A percentile compares a stretch with the other conserved stretches of the same genome.
Evolutionary conservation across 2,329 filamentous ascomycete species (phyloP).

Genomic region (Piedraia hortae): DNA sequence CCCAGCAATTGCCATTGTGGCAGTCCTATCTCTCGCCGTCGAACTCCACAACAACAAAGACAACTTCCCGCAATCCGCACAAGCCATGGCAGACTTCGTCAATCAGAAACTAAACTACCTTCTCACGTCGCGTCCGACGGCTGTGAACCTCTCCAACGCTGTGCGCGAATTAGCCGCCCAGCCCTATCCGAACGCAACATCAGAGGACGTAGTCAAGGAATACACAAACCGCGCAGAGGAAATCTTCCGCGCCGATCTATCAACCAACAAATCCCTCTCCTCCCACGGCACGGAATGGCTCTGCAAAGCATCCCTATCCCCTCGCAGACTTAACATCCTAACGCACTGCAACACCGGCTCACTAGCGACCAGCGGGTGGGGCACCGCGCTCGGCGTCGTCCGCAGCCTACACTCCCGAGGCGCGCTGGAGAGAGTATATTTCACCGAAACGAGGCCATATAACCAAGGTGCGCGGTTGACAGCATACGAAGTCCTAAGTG

Average conservation of each 20-base stretch:
- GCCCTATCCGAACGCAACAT: too few relatives aligned
- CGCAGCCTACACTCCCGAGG: conserved; percentile 43
- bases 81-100: conserved; percentile 41
- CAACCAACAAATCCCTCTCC: conserved; percentile 70
- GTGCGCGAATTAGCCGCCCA: too few relatives aligned
- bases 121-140: conserved; percentile 69
- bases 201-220: too few relatives aligned
- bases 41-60: conserved; percentile 35
- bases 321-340: conserved; percentile 52
- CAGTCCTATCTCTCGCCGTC: conserved; percentile 62
- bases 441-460: conserved; percentile 89
- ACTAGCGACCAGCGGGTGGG: conserved; percentile 89
- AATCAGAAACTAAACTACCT: conserved; percentile 58
- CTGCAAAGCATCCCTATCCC: conserved; percentile 26
- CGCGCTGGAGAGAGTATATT: conserved; percentile 60
- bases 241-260: conserved; percentile 65
- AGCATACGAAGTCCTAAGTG: conserved; percentile 86
- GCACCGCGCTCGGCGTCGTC: conserved; percentile 82
- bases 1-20: conserved; percentile 94
- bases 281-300: conserved; percentile 66
- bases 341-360: conserved; percentile 98
- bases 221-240: conserved; percentile 61
- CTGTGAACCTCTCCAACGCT: conserved; percentile 81
- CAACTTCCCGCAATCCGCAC: conserved; percentile 21
- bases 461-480: conserved; percentile 92